phyloP scores from a whole-genome alignment of 306 rosid species.

The Vigna mungo region DNA sequence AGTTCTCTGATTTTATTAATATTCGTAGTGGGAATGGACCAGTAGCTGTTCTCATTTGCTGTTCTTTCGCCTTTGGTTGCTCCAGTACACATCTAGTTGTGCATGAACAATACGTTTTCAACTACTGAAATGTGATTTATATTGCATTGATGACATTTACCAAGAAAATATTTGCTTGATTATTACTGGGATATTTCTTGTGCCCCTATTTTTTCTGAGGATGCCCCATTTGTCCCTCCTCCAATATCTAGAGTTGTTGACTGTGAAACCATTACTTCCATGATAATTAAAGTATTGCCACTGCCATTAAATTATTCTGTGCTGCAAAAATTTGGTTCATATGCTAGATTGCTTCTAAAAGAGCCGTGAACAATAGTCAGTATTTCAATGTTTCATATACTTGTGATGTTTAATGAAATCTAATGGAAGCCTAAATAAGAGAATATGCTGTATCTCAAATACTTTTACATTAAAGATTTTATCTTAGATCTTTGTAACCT shows the following conservation, averaged over 20 bases:
- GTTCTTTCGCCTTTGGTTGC: background rate
- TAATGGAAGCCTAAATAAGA: background rate
- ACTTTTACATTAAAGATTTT: background rate
- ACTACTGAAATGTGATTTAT: no score
- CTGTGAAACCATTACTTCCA: background rate
- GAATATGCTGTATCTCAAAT: background rate
- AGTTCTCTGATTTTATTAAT: background rate
- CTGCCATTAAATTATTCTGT: background rate
- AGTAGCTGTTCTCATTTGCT: background rate
- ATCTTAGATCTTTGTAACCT: background rate
- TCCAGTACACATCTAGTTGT: no score
- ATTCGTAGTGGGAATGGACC: background rate
- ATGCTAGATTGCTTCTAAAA: conserved; percentile 1
- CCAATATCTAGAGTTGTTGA: background rate
- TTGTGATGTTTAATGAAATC: background rate
- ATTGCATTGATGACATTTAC: no score
- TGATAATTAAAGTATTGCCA: background rate
- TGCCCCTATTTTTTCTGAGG: background rate
- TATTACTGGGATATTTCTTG: background rate
- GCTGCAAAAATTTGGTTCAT: background rate
- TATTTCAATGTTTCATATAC: background rate
- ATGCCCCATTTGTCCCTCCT: background rate
- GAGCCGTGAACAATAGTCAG: background rate
- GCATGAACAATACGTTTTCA: no score
- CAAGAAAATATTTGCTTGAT: no score